Percentiles rank a stretch among this genome's conserved stretches.
These are phyloP conservation scores for Colletotrichum echinochloae DNA, from an alignment of 2,329 filamentous ascomycete species.

Conservation along the genomic window DNA sequence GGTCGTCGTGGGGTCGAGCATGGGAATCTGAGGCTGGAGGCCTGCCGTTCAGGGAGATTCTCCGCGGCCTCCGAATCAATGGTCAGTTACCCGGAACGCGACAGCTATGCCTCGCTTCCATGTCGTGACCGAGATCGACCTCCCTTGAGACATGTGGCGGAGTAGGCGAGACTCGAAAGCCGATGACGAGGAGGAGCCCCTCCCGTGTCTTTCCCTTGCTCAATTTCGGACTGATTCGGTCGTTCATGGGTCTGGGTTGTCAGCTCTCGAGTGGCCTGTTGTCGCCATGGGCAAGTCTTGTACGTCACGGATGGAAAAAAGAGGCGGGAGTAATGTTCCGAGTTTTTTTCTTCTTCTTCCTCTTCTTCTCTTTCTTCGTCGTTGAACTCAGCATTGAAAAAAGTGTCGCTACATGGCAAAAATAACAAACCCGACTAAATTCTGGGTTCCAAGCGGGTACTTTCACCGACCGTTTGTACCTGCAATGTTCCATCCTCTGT, in stretches of 20 bases:
- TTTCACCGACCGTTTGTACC: background rate
- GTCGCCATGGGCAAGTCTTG: background rate
- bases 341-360: conserved; percentile 21
- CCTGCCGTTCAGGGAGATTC: background rate
- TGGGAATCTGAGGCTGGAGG: conserved; percentile 24
- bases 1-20: background rate
- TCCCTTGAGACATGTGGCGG: background rate
- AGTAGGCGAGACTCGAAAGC: background rate
- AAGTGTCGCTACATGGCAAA: conserved; percentile 23
- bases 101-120: background rate
- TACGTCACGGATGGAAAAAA: background rate
- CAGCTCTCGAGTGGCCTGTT: background rate
- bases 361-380: conserved; percentile 15
- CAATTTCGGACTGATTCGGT: background rate
- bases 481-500: conserved; percentile 10
- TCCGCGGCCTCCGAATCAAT: background rate
- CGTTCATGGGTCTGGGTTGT: background rate
- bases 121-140: background rate
- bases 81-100: background rate
- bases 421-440: conserved; percentile 19
- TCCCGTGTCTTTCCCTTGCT: background rate
- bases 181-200: background rate
- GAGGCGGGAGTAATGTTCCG: background rate
- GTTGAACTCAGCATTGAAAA: conserved; percentile 2
- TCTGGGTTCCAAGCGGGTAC: conserved; percentile 10